Evolutionary conservation across 148 eudicot species (phyloP).

Genomic region (Diospyros lotus): DNA sequence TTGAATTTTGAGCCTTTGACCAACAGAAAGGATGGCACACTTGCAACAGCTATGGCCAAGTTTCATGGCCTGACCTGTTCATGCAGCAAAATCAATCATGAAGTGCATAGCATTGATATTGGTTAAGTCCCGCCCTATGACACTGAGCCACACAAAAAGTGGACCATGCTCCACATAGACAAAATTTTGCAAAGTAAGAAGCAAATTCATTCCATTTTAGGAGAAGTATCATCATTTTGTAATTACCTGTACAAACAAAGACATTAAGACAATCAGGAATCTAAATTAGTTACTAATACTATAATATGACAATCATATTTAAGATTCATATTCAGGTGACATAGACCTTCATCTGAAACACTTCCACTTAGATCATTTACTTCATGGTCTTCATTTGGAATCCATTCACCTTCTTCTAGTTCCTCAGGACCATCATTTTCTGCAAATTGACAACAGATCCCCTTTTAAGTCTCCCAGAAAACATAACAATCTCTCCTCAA

Average conservation of each 20-base stretch:
- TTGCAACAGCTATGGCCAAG: too few relatives aligned
- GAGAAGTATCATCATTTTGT: background rate
- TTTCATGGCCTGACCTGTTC: too few relatives aligned
- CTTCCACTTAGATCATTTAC: constrained; percentile 28
- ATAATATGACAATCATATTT: background rate
- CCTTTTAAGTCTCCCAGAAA: background rate
- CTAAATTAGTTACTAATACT: background rate
- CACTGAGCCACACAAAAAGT: background rate
- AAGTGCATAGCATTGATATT: too few relatives aligned
- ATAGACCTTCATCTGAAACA: constrained; percentile 45
- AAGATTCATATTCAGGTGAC: background rate
- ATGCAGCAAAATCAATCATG: too few relatives aligned
- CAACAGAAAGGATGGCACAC: too few relatives aligned
- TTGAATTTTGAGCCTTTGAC: too few relatives aligned
- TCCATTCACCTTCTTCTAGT: constrained; percentile 55
- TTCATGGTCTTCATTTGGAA: constrained; percentile 35
- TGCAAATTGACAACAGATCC: constrained; percentile 21
- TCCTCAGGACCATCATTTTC: constrained; percentile 35
- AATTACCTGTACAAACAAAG: background rate
- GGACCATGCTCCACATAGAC: background rate
- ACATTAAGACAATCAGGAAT: background rate
- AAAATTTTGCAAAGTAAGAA: background rate
- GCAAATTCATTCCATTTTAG: background rate
- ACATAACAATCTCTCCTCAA: background rate
- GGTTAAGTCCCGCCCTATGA: too few relatives aligned